Conservation (phyloP, 2,329 filamentous ascomycete species). For the Neofusicoccum laricinum region DNA sequence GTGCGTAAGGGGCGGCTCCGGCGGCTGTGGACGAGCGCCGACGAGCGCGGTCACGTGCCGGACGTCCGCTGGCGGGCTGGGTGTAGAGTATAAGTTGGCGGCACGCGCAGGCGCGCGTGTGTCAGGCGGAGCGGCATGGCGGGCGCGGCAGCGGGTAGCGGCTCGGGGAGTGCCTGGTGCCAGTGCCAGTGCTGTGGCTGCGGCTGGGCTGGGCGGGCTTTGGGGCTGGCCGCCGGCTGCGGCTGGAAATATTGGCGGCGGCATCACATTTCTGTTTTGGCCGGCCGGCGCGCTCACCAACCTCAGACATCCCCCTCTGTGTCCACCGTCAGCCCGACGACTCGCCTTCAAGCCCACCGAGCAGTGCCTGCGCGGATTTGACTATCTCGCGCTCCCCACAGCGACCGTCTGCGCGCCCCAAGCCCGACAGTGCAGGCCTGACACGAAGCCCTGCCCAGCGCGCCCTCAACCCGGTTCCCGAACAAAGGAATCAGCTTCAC, state of each 20-base stretch:
- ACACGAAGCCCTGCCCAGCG: conserved; percentile 8
- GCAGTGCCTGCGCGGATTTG: conserved; percentile 18
- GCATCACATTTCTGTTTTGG: conserved; percentile 11
- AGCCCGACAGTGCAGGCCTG: background rate
- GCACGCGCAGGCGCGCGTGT: background rate
- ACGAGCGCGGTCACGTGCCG: background rate
- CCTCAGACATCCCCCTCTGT: conserved; percentile 13
- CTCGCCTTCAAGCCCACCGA: conserved; percentile 17
- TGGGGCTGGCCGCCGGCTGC: background rate
- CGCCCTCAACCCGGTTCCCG: conserved; percentile 8
- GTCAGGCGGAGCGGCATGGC: background rate
- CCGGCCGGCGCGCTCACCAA: background rate
- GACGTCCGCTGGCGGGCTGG: background rate
- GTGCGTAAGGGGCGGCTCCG: background rate
- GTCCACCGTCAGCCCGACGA: conserved; percentile 15
- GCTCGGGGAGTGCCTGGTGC: background rate
- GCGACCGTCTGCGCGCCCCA: conserved; percentile 14
- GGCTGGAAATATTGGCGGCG: conserved; percentile 8
- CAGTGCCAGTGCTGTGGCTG: too few relatives aligned
- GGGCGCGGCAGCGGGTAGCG: background rate
- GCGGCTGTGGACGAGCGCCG: background rate
- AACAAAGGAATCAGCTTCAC: conserved; percentile 15
- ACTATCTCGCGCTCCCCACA: conserved; percentile 17
- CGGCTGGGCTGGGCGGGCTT: background rate
- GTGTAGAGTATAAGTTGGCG: too few relatives aligned